These are phyloP conservation scores for Exophiala sp. DNA, from an alignment of 2,329 filamentous ascomycete genomes.

Conservation along the genomic window DNA sequence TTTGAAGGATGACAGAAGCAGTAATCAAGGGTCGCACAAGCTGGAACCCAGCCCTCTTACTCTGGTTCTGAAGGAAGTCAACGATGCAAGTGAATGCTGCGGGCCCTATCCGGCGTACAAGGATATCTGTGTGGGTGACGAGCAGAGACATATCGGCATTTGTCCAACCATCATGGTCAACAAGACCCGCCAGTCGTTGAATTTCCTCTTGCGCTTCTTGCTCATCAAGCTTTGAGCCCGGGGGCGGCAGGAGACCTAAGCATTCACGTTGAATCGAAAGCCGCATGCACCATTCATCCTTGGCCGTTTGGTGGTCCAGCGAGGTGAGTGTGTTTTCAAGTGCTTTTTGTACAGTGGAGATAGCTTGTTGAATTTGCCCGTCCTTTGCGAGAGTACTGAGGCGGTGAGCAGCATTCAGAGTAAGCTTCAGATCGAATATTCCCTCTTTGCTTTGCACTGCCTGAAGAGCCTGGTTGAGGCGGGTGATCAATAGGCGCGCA, in stretches of 20 bases:
- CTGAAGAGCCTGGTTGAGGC: background rate
- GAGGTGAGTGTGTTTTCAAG: background rate
- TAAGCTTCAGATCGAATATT: background rate
- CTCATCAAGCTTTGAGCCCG: background rate
- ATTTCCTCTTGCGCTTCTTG: background rate
- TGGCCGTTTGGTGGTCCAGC: background rate
- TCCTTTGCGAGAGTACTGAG: background rate
- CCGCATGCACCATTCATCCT: background rate
- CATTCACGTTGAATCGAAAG: constrained; percentile 5
- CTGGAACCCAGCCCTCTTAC: background rate
- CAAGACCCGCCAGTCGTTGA: constrained; percentile 7
- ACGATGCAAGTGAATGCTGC: constrained; percentile 2
- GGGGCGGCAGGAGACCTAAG: background rate
- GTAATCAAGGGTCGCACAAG: constrained; percentile 2
- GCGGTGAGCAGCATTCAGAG: background rate
- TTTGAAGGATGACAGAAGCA: constrained; percentile 6
- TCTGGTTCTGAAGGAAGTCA: constrained; percentile 1
- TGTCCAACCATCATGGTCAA: background rate
- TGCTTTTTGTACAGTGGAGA: background rate
- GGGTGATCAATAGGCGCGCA: background rate
- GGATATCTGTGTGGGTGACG: constrained; percentile 7
- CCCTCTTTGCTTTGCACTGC: background rate
- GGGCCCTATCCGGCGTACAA: constrained; percentile 2
- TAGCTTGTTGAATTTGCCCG: background rate
- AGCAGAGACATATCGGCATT: constrained; percentile 6